Base-by-base conservation (phyloP, 2,329 filamentous ascomycete species). In the Penicillium sp. region DNA sequence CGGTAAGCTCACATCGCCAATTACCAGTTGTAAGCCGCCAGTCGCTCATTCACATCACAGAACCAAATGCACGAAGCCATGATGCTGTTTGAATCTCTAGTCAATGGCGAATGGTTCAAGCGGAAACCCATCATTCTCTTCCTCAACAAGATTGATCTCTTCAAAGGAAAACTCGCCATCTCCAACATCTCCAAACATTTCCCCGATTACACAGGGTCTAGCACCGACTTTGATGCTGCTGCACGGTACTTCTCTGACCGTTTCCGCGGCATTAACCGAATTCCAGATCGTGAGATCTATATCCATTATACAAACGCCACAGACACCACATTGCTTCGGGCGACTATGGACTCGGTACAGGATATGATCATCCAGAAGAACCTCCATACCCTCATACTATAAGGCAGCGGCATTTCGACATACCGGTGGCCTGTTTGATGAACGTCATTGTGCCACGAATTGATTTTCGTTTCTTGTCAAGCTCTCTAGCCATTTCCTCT, bases 61-160 rank as follows among this genome's bases (percentile, higher is more conserved):
- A 93, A 93, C 70, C 89, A 92, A 88, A 93, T 92, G 88, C 89
- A 91, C 72, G 89, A 93, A 73, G 88, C 89, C 2, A 78, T 93
- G 64, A 92, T 92, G 87, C 79, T 93, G 16, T 93, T 90, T 79
- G 89, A 92, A 70, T 91, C 88, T 1, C 87, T 93, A 59, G 88
- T 88, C 66, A 92, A 92, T 69, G 90, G 88, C 4, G 88, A 90
- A 68, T 93, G 89, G 89, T 93, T 93, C 74, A 85, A 85, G 64
- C 86, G 87, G 62, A 90, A 89, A 38, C 85, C 88, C 1, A 85
- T 92, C 54, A 92, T 93, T 60, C 81, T 93, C 47, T 93, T 93
- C 75, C 80, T 93, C 54, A 93, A 92, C 80, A 93, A 93, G 77
- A 91, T 92, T 76, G 89, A 93, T 72, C 78, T 92, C 12, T 93